Base-by-base conservation (phyloP, 306 rosid species). In the Cajanus cajan region DNA sequence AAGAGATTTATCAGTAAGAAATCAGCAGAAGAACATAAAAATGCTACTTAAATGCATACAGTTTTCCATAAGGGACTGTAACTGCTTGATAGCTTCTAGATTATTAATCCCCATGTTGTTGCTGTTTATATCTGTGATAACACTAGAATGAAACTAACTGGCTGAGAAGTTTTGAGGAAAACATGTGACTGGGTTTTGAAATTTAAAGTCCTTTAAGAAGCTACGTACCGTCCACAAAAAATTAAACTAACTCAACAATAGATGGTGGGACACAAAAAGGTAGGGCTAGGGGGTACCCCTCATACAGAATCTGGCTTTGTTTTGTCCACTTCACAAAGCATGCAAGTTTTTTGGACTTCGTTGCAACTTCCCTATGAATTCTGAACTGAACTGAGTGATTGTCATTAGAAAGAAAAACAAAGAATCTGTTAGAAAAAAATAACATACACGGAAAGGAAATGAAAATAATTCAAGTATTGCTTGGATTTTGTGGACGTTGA, bases 151-250 rank as follows among this genome's bases (percentile, higher is more conserved):
- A 36, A 63, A 63, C 47, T 34, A 36, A n/a, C 45, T 7, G 0
- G 8, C 45, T 36, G 28, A 36, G 28, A 34, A 37, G 4, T 36
- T 64, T 64, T 64, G 31, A 18, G 31, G 47, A 64, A 37, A 66
- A 39, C 15, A 51, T 19, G 11, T 19, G 31, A 36, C n/a, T 18
- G 4, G 8, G 8, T 37, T 65, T 57, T 24, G 63, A 7, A 50
- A 16, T 33, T 21, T 31, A 0, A 21, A 6, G 7, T 36, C 28
- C 39, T 40, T 11, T 11, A 8, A 7, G 50, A 50, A 50, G 51
- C 47, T 45, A 25, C n/a, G n/a, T n/a, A n/a, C 31, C 22, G 25
- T 18, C 57, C 78, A 74, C 51, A 72, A 73, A 73, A 73, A 2
- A n/a, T 73, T 74, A 25, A 57, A 73, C 52, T 5, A 40, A 48